Conservation (phyloP, 257 asterid genomes). For the Ilex aquifolium region DNA sequence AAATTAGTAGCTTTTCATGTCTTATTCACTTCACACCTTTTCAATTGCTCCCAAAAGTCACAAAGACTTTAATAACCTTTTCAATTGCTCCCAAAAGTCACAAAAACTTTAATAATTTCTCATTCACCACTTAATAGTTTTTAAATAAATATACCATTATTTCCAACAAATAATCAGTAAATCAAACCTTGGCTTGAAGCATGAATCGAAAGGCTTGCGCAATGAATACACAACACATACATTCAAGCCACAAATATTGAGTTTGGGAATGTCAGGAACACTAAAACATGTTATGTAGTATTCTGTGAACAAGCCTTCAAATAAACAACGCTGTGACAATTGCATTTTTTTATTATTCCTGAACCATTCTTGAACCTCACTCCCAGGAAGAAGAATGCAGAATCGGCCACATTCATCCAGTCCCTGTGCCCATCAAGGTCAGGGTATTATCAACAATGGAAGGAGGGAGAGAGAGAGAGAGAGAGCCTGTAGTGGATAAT, state of each 20-base stretch:
- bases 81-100: too few species aligned
- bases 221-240: neutral
- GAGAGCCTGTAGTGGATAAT: too few species aligned
- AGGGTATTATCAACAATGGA: too few species aligned
- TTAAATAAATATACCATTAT: too few species aligned
- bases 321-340: neutral
- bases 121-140: too few species aligned
- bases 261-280: neutral
- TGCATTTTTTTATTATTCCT: neutral
- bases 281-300: neutral
- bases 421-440: constrained; percentile 2
- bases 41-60: too few species aligned
- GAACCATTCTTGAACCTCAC: constrained; percentile 8
- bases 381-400: constrained; percentile 9
- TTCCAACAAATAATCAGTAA: too few species aligned
- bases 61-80: too few species aligned
- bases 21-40: too few species aligned
- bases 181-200: too few species aligned
- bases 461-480: neutral
- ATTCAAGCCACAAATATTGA: neutral
- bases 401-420: constrained; percentile 14
- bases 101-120: too few species aligned
- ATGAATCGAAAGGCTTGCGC: neutral
- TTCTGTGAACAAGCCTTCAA: neutral
- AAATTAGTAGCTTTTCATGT: too few species aligned